phyloP scores from a whole-genome alignment of 495 filamentous ascomycete genomes.

The Durotheca rogersii region DNA sequence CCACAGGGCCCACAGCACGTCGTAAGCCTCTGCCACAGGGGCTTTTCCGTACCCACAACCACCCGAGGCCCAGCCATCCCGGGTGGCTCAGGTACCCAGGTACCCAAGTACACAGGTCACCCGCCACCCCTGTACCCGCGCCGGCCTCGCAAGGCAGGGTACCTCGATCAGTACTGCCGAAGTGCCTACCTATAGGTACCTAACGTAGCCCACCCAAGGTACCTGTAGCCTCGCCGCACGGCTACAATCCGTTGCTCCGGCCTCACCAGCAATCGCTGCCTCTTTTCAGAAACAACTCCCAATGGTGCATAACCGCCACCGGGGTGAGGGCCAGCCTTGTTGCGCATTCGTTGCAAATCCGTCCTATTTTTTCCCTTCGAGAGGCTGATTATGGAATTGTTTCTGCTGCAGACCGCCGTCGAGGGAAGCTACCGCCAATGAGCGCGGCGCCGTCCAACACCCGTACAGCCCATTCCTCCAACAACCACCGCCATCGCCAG shows the following conservation, averaged over 20 bases:
- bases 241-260: slow-evolving; percentile 1
- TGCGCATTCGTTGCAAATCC: not conserved
- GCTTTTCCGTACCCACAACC: no score
- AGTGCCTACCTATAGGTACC: no score
- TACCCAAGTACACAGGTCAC: no score
- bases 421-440: slow-evolving; percentile 27
- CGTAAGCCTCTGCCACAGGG: no score
- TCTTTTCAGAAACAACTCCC: not conserved
- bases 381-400: slow-evolving; percentile 27
- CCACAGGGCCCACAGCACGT: no score
- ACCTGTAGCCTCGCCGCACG: slow-evolving; percentile 23
- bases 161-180: no score
- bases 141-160: no score
- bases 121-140: no score
- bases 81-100: no score
- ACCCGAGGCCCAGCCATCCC: no score
- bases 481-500: not conserved
- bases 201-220: no score
- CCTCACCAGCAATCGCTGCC: no score
- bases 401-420: slow-evolving; percentile 20
- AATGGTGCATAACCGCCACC: slow-evolving; percentile 11
- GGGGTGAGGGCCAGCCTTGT: slow-evolving; percentile 14
- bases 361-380: not conserved
- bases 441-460: slow-evolving; percentile 12
- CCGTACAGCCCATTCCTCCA: slow-evolving; percentile 1